Evolutionary conservation across 768 basidiomycete species (phyloP), one percentile per base, ranked within the genome.

Genomic region (Boletus tomentosulus): DNA sequence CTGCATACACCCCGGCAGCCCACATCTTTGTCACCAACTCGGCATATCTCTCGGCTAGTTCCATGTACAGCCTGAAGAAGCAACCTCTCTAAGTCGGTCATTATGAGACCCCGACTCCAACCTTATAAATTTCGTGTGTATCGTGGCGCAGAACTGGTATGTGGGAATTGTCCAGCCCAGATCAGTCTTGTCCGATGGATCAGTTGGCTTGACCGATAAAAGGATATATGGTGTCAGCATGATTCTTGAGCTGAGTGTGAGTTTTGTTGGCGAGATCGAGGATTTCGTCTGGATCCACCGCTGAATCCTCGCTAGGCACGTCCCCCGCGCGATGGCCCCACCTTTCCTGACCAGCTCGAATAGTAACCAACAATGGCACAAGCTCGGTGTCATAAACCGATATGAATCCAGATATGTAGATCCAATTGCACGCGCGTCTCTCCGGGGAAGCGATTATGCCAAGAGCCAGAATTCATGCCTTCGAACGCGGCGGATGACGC

Each of bases 361-460:
- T 47, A 31, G 47, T 11, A 15, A 57, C 47, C 22, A 58, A 46
- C 16, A 57, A 56, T 12, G 58, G 59, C 10, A 41, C 56, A 7
- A 62, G 41, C 12, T 53, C 13, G 1, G 55, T 54, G 35, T 66
- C 65, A 38, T 66, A 66, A 46, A 66, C 62, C 0, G 65, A 61
- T 5, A 64, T 43, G 3, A 63, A 34, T 22, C 65, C 34, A n/a
- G 55, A 6, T 11, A 63, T 19, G 19, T 19, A 19, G 53, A 34
- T 66, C 60, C 24, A 66, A 33, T 12, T 51, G 50, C 43, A 66
- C 28, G 8, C 65, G 62, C 3, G 50, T 59, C 41, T 66, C 62
- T 25, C 62, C 65, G 16, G 65, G 65, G 43, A 57, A 56, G 37
- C 12, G 56, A 31, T 66, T 62, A 31, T 66, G 65, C 62, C 65